Evolutionary conservation across 2,329 filamentous ascomycete genomes (phyloP).

Genomic region (Sporothrix curviconia): DNA sequence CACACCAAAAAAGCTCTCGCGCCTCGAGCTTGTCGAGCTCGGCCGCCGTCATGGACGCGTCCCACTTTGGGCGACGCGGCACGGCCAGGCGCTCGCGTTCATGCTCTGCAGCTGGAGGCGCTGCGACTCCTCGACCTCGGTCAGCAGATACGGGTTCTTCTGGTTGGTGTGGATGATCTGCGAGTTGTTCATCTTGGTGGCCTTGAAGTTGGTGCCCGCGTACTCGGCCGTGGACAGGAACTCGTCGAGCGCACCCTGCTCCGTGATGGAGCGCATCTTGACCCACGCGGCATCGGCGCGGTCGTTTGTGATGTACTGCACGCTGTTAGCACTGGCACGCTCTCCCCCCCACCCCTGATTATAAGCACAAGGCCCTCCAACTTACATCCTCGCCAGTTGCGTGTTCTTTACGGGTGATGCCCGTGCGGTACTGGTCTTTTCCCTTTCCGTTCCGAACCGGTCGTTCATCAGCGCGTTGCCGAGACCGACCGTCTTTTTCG

Average conservation of each 20-base stretch:
- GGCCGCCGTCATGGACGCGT: constrained; percentile 72
- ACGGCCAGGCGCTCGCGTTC: constrained; percentile 78
- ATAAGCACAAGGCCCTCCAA: neutral
- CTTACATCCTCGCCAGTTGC: constrained; percentile 67
- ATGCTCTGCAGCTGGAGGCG: constrained; percentile 74
- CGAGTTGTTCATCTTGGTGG: constrained; percentile 97
- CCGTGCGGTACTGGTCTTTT: constrained; percentile 66
- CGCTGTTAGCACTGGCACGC: neutral
- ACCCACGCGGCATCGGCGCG: constrained; percentile 91
- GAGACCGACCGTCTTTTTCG: constrained; percentile 88
- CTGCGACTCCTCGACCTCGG: constrained; percentile 72
- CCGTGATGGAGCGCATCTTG: constrained; percentile 98
- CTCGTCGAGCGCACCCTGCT: constrained; percentile 93
- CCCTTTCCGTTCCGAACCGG: constrained; percentile 93
- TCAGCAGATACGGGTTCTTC: constrained; percentile 88
- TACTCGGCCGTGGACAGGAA: constrained; percentile 93
- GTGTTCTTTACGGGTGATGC: constrained; percentile 63
- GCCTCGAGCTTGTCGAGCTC: constrained; percentile 75
- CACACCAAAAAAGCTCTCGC: constrained; percentile 77
- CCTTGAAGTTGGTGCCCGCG: constrained; percentile 97
- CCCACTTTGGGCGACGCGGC: constrained; percentile 83
- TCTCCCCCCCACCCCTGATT: neutral
- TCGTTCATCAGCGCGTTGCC: constrained; percentile 99
- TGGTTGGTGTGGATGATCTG: constrained; percentile 98
- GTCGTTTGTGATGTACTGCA: constrained; percentile 80